phyloP scores from a whole-genome alignment of 495 filamentous ascomycete genomes.

The Neurospora sp. region DNA sequence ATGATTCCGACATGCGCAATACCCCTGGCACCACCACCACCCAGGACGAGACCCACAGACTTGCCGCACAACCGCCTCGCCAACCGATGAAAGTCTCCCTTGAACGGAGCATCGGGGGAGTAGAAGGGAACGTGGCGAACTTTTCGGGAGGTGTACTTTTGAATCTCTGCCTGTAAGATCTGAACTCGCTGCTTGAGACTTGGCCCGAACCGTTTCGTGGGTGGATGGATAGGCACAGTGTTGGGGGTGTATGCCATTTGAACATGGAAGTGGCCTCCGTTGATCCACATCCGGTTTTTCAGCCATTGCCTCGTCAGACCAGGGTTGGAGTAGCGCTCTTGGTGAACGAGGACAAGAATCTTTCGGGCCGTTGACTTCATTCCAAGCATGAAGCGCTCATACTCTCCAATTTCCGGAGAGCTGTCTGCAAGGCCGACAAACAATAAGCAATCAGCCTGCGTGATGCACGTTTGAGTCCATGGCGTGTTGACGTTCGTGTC shows the following conservation, averaged over 20 bases:
- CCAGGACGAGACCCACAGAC: conserved; percentile 86
- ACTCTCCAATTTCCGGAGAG: conserved; percentile 84
- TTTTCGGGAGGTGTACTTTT: conserved; percentile 87
- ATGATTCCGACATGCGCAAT: conserved; percentile 91
- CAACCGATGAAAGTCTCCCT: conserved; percentile 91
- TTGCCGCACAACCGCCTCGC: conserved; percentile 87
- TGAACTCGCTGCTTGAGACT: conserved; percentile 88
- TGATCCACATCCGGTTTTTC: conserved; percentile 92
- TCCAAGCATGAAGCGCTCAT: conserved; percentile 86
- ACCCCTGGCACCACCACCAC: conserved; percentile 85
- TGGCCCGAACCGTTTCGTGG: conserved; percentile 67
- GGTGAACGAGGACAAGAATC: conserved; percentile 85
- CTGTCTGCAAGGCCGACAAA: conserved; percentile 87
- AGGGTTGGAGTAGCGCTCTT: conserved; percentile 76
- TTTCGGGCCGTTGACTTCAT: conserved; percentile 97
- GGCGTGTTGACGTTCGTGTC: conserved; percentile 90
- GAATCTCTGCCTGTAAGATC: conserved; percentile 89
- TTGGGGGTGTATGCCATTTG: conserved; percentile 88
- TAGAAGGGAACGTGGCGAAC: conserved; percentile 82
- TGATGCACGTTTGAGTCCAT: conserved; percentile 97
- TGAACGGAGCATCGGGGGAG: conserved; percentile 82
- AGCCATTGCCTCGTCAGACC: conserved; percentile 84
- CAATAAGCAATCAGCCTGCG: conserved; percentile 90
- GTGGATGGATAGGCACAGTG: conserved; percentile 65
- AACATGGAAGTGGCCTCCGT: conserved; percentile 96